Conservation (phyloP, 2,329 filamentous ascomycete species). For the Neofusicoccum ribis region DNA sequence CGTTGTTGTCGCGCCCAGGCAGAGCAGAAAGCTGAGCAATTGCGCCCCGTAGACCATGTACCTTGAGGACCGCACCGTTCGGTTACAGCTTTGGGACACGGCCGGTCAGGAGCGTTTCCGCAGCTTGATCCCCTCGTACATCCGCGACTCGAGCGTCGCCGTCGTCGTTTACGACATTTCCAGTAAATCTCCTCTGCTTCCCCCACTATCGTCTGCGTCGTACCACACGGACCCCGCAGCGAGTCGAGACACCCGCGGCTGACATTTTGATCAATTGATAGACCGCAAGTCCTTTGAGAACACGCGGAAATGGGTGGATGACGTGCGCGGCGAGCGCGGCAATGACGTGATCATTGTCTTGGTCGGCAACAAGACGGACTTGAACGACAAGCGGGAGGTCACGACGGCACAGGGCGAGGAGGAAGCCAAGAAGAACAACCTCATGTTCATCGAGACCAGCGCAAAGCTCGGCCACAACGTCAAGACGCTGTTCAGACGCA, state of each 20-base stretch:
- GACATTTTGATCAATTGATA: slow-evolving; percentile 33
- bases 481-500: slow-evolving; percentile 94
- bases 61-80: slow-evolving; percentile 95
- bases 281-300: slow-evolving; percentile 97
- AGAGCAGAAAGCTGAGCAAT: slow-evolving; percentile 5
- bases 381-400: slow-evolving; percentile 97
- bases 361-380: slow-evolving; percentile 98
- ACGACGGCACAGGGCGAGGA: slow-evolving; percentile 96
- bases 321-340: slow-evolving; percentile 91
- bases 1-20: background rate
- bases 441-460: slow-evolving; percentile 99
- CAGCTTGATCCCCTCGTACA: slow-evolving; percentile 96
- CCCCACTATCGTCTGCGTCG: slow-evolving; percentile 12
- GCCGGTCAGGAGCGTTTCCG: slow-evolving; percentile 97
- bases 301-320: slow-evolving; percentile 99
- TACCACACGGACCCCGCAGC: background rate
- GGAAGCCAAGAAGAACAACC: slow-evolving; percentile 94
- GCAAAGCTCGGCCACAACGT: slow-evolving; percentile 98
- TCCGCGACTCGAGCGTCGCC: slow-evolving; percentile 94
- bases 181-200: slow-evolving; percentile 53
- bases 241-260: background rate
- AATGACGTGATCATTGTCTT: slow-evolving; percentile 99
- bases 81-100: slow-evolving; percentile 97
- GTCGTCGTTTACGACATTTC: slow-evolving; percentile 99
- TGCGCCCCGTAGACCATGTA: slow-evolving; percentile 79